These are phyloP conservation scores for Plasmodium knowlesi DNA, from an alignment of 169 alveolate species.

Conservation along the genomic window DNA sequence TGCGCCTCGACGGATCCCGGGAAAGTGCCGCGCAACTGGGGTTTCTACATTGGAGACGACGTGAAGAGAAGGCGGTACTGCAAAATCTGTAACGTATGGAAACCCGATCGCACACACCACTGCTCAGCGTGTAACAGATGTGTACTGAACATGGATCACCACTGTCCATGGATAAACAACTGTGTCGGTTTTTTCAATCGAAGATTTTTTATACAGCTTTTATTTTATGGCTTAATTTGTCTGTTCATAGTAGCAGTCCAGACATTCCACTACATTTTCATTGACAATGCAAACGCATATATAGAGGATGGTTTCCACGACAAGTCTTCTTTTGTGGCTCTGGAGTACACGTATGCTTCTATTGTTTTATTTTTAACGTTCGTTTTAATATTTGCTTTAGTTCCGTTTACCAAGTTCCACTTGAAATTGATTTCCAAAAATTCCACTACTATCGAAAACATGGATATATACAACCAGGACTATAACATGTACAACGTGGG, in stretches of 20 bases:
- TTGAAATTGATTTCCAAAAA: constrained; percentile 82
- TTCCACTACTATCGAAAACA: constrained; percentile 90
- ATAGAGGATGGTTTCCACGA: constrained; percentile 64
- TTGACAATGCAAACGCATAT: constrained; percentile 66
- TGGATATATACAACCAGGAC: constrained; percentile 87
- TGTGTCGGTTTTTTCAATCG: constrained; percentile 98
- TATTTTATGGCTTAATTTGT: constrained; percentile 89
- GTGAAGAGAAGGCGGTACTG: constrained; percentile 96
- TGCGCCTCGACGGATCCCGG: constrained; percentile 96
- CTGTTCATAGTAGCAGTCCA: constrained; percentile 74
- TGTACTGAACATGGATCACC: constrained; percentile 98
- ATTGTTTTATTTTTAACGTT: constrained; percentile 76
- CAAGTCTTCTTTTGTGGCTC: constrained; percentile 40
- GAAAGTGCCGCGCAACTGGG: constrained; percentile 95
- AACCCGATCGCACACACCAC: constrained; percentile 99
- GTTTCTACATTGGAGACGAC: constrained; percentile 97
- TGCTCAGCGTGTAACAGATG: constrained; percentile 97
- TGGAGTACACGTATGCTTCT: constrained; percentile 67
- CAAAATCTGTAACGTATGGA: constrained; percentile 97
- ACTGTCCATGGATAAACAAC: constrained; percentile 99
- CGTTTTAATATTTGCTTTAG: constrained; percentile 85
- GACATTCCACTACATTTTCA: constrained; percentile 53
- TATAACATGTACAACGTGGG: constrained; percentile 89
- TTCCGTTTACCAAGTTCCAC: constrained; percentile 90
- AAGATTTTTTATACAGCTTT: constrained; percentile 94